Percentiles rank a stretch among this genome's conserved stretches.
These are phyloP conservation scores for Colletotrichum aenigma DNA, from an alignment of 2,329 filamentous ascomycete species.

Conservation along the genomic window DNA sequence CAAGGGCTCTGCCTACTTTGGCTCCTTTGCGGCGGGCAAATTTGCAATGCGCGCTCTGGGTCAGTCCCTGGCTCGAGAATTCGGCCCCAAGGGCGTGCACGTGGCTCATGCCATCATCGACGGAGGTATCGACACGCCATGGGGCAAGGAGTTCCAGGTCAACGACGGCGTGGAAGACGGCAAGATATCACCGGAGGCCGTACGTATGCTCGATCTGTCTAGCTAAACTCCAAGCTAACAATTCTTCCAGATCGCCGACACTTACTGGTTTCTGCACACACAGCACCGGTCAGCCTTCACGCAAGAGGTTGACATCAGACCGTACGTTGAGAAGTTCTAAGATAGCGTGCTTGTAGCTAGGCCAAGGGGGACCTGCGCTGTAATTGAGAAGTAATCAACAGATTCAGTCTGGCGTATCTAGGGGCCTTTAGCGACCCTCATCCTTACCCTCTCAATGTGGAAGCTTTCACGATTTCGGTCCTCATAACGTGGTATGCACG, in stretches of 20 bases:
- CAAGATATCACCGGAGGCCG: slow-evolving; percentile 77
- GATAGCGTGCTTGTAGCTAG: background rate
- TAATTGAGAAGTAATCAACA: background rate
- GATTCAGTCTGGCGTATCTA: background rate
- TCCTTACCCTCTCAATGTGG: background rate
- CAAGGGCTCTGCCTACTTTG: slow-evolving; percentile 72
- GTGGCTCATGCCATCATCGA: slow-evolving; percentile 84
- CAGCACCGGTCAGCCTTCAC: slow-evolving; percentile 82
- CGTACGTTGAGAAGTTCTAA: slow-evolving; percentile 79
- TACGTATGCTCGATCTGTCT: slow-evolving; percentile 37
- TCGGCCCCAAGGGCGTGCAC: slow-evolving; percentile 83
- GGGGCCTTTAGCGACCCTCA: background rate
- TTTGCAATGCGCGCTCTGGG: slow-evolving; percentile 77
- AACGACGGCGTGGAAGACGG: slow-evolving; percentile 54
- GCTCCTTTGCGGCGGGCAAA: slow-evolving; percentile 78
- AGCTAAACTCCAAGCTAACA: slow-evolving; percentile 6
- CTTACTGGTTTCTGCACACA: slow-evolving; percentile 83
- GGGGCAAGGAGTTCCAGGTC: slow-evolving; percentile 58
- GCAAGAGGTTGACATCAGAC: slow-evolving; percentile 80
- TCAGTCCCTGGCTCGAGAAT: slow-evolving; percentile 81
- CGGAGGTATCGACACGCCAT: slow-evolving; percentile 82
- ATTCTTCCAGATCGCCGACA: slow-evolving; percentile 75
- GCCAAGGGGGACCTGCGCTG: background rate
- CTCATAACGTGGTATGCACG: slow-evolving; percentile 1
- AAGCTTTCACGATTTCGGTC: slow-evolving; percentile 9